Evolutionary conservation across 768 basidiomycete genomes (phyloP), one percentile per base, ranked within the genome.

Genomic region (Tulasnella sp.): DNA sequence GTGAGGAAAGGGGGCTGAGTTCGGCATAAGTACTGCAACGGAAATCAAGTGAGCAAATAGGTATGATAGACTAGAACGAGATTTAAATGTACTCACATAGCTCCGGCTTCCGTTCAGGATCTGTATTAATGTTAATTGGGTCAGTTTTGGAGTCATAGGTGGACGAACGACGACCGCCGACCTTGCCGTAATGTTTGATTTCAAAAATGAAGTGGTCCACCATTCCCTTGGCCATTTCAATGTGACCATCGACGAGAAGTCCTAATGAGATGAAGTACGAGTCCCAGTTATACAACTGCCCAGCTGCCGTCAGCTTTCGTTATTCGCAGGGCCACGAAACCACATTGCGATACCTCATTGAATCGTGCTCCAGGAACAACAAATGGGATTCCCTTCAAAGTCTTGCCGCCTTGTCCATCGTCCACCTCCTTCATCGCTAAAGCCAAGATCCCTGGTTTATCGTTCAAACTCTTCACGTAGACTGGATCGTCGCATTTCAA

Each of bases 171-270:
- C 7, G n/a, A n/a, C 27, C 53, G 46, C 60, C 29, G 17, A 70
- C 68, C 73, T 94, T 93, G 75, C 88, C 87, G 69, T 96, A 96
- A 72, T 96, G 89, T 74, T 84, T 91, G 76, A 99, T 96, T 76
- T 98, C 92, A 69, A 98, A 99, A 68, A 96, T 87, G 74, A 98
- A 99, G 70, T 99, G 94, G 57, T 98, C 96, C 45, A 97, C 92
- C 83, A 98, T 92, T 66, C 92, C 90, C 72, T 92, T 91, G 19
- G 96, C 94, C 82, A 98, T 87, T 60, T 83, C 80, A 27, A 94
- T 82, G 66, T 92, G 85, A 25, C 92, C 93, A 67, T 99, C 94
- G 22, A 97, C 90, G 7, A 99, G 81, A 27, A 99, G 80, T 15
- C 94, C 94, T 24, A 98, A 81, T 7, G 87, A 77, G 67, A 94